Evolutionary conservation across 2,329 filamentous ascomycete genomes (phyloP).

Genomic region (Geosmithia morbida): DNA sequence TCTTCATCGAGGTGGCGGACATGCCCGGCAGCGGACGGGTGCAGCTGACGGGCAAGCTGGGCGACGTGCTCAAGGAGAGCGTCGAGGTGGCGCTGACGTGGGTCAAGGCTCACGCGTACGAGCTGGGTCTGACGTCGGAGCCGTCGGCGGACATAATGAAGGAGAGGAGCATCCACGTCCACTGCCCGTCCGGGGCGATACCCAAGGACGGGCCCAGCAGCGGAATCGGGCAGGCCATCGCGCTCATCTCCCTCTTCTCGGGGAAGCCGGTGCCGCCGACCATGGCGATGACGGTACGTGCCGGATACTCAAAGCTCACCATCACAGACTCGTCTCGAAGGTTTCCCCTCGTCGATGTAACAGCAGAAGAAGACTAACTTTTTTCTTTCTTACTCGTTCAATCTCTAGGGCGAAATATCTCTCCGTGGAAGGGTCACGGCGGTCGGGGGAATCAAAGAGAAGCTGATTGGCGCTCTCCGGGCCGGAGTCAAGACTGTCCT

Average conservation of each 20-base stretch:
- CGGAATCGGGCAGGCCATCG: constrained; percentile 87
- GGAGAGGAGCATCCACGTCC: constrained; percentile 83
- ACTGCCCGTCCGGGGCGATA: constrained; percentile 88
- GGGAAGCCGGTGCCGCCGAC: constrained; percentile 77
- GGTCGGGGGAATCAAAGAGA: constrained; percentile 97
- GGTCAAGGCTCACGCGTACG: constrained; percentile 93
- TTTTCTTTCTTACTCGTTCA: too few relatives aligned
- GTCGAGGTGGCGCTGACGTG: constrained; percentile 93
- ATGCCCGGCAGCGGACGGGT: constrained; percentile 90
- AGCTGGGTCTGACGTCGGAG: constrained; percentile 69
- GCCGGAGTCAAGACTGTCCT: constrained; percentile 92
- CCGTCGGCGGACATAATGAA: constrained; percentile 91
- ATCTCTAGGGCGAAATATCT: constrained; percentile 49
- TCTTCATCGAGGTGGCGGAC: constrained; percentile 96
- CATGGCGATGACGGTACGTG: constrained; percentile 79
- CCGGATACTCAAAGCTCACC: too few relatives aligned
- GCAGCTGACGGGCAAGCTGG: constrained; percentile 90
- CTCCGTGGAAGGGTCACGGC: constrained; percentile 83
- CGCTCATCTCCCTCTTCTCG: constrained; percentile 79
- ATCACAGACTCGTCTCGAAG: too few relatives aligned
- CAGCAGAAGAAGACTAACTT: constrained; percentile 8
- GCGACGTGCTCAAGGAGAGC: constrained; percentile 91
- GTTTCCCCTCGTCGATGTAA: background rate
- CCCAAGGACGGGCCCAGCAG: constrained; percentile 85
- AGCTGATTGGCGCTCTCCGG: constrained; percentile 83